Evolutionary conservation across 495 filamentous ascomycete species (phyloP), one percentile per base, ranked within the genome.

Genomic region (Chaetomium tenue): DNA sequence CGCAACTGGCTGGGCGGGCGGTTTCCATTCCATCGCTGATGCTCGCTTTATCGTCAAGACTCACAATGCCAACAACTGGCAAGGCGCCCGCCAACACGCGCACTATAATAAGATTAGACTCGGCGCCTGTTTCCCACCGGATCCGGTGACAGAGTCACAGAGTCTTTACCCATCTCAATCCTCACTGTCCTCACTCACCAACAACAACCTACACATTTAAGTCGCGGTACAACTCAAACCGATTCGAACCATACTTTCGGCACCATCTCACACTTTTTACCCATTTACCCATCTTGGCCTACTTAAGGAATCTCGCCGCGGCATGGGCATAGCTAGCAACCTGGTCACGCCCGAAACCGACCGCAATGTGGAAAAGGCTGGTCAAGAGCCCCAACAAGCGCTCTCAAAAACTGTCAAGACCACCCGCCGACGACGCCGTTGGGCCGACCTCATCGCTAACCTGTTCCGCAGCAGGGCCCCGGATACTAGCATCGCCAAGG

Each of bases 381-480:
- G 55, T 60, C 54, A 60, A 60, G 60, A 59, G 28, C 44, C 53
- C 52, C 23, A 60, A 26, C 54, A 66, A 66, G 25, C 65, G 54
- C 60, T 46, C 60, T 46, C 55, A 48, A 28, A 63, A 57, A 55
- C 42, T 56, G 65, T 67, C 60, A 63, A 61, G 44, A 44, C 61
- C 25, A 56, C 60, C 48, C 39, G 22, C 44, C 60, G 40, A 55
- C 60, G 40, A 55, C 60, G 40, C 39, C 44, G 20, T 6, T 16
- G 56, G 15, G 23, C 42, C 26, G 44, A 63, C 12, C 30, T 20
- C 40, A 20, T 67, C 33, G 56, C 61, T 67, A 50, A 67, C 60
- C 28, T 6, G 48, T 63, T 51, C 56, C 55, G 39, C 42, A 39
- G 48, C 55, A 66, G 61, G 46, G 53, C 51, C 23, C 15, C 22